Evolutionary conservation across 805 yeast species (phyloP).

Genomic region (Wickerhamomyces hampshirensis): DNA sequence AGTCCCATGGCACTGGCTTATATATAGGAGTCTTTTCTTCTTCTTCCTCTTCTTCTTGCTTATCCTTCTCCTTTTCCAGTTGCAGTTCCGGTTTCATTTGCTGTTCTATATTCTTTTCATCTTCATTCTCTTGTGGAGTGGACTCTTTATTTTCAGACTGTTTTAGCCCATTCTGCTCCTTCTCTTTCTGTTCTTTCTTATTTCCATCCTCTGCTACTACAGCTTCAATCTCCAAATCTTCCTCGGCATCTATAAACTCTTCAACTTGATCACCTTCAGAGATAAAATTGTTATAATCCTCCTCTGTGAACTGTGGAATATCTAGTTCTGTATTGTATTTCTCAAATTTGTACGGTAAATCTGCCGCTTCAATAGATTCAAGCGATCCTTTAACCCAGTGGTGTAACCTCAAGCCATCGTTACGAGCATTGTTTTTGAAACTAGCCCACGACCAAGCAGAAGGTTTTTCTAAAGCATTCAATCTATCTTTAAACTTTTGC

Average conservation of each 20-base stretch:
- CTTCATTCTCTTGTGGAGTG: background rate
- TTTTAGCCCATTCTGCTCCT: background rate
- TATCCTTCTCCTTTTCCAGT: slow-evolving; percentile 1
- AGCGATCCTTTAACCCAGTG: slow-evolving; percentile 86
- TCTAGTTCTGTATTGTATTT: slow-evolving; percentile 66
- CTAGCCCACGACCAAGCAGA: slow-evolving; percentile 77
- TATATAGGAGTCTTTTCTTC: slow-evolving; percentile 27
- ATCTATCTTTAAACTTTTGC: slow-evolving; percentile 57
- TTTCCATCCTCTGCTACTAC: slow-evolving; percentile 3
- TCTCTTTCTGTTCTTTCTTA: slow-evolving; percentile 3
- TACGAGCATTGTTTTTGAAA: slow-evolving; percentile 53
- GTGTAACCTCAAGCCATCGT: slow-evolving; percentile 46
- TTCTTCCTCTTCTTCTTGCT: slow-evolving; percentile 5
- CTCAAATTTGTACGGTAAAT: slow-evolving; percentile 59
- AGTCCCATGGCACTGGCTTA: slow-evolving; percentile 50
- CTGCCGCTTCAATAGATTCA: slow-evolving; percentile 21
- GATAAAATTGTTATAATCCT: slow-evolving; percentile 53
- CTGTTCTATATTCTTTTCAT: too few relatives aligned
- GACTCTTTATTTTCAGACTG: background rate
- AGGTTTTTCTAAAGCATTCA: slow-evolving; percentile 56
- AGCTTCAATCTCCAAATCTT: slow-evolving; percentile 2
- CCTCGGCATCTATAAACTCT: slow-evolving; percentile 4
- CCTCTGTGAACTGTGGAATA: slow-evolving; percentile 62
- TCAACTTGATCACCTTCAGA: slow-evolving; percentile 21
- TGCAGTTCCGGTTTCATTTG: too few relatives aligned